Evolutionary conservation across 176 grass and related monocot genomes (phyloP).

Genomic region (Avena insularis): DNA sequence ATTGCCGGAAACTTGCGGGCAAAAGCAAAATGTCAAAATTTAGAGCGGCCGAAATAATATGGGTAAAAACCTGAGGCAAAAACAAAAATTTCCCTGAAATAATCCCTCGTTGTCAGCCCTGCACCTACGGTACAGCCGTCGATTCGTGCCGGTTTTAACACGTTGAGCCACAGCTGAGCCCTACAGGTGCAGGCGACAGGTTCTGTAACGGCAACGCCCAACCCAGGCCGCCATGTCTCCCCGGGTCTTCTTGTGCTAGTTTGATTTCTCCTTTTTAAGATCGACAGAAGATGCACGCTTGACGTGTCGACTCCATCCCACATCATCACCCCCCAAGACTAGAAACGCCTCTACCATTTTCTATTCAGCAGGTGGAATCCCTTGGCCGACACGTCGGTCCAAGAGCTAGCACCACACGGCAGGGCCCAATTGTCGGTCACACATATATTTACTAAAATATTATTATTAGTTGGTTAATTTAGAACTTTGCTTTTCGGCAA

Average conservation of each 20-base stretch:
- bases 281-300: background rate
- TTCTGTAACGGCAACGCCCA: background rate
- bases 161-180: background rate
- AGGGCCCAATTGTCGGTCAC: background rate
- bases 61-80: too few species aligned
- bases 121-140: background rate
- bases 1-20: too few species aligned
- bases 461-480: too few species aligned
- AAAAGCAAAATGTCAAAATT: too few species aligned
- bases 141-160: background rate
- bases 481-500: constrained; percentile 31
- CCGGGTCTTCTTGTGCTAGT: background rate
- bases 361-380: background rate
- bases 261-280: background rate
- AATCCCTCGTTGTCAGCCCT: too few species aligned
- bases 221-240: background rate
- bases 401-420: background rate
- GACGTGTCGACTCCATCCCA: constrained; percentile 4
- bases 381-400: constrained; percentile 15
- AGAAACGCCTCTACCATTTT: background rate
- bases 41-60: too few species aligned
- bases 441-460: too few species aligned
- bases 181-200: background rate
- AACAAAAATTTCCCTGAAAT: too few species aligned
- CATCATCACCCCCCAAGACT: background rate